phyloP scores from a whole-genome alignment of 805 yeast genomes.

The Cephaloascus albidus region DNA sequence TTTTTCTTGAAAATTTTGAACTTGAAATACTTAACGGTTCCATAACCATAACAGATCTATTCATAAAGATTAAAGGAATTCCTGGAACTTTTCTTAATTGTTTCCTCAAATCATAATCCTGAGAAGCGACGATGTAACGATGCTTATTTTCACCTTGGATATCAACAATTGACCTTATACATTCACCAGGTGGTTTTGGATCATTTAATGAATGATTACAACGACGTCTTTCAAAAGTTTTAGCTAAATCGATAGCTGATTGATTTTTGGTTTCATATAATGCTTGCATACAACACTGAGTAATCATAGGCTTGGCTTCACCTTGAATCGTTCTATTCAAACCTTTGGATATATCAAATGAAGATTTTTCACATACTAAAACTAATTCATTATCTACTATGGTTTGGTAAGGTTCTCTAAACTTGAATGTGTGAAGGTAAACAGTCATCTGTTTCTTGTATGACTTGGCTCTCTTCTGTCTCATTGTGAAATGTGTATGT shows the following conservation, averaged over 20 bases:
- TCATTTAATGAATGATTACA: conserved; percentile 73
- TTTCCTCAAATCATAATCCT: conserved; percentile 61
- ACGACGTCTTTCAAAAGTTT: conserved; percentile 80
- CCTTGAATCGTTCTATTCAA: conserved; percentile 75
- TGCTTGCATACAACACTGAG: conserved; percentile 91
- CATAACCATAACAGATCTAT: conserved; percentile 90
- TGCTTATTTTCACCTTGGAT: conserved; percentile 79
- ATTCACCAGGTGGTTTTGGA: conserved; percentile 59
- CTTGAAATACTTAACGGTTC: conserved; percentile 84
- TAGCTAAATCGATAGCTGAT: conserved; percentile 72
- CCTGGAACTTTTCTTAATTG: conserved; percentile 75
- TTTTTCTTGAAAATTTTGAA: conserved; percentile 18
- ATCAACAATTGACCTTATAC: conserved; percentile 62
- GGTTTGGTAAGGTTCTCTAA: conserved; percentile 90
- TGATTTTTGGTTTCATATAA: conserved; percentile 67
- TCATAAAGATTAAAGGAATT: conserved; percentile 79
- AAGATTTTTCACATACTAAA: conserved; percentile 51
- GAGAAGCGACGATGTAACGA: conserved; percentile 84
- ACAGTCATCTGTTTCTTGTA: conserved; percentile 90
- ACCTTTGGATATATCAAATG: conserved; percentile 76
- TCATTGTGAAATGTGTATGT: conserved; percentile 40
- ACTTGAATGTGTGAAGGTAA: conserved; percentile 77
- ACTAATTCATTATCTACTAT: conserved; percentile 78
- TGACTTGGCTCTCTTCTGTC: conserved; percentile 91
- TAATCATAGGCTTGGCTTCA: conserved; percentile 80